Evolutionary conservation across 768 basidiomycete species (phyloP).

Genomic region (Pisolithus marmoratus): DNA sequence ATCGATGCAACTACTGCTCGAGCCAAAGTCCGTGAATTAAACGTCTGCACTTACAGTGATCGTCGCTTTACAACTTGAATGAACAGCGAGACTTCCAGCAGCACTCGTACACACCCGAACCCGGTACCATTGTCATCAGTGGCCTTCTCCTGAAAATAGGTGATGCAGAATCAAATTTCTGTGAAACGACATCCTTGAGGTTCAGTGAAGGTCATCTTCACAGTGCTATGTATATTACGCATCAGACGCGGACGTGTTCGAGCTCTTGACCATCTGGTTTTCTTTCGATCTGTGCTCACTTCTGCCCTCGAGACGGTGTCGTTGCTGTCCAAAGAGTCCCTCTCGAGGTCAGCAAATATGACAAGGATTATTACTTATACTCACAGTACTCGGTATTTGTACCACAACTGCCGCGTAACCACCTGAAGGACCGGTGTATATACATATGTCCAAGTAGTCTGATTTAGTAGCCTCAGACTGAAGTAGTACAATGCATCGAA

Average conservation of each 20-base stretch:
- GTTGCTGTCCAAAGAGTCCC: constrained; percentile 31
- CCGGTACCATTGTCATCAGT: constrained; percentile 37
- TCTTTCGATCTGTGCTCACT: constrained; percentile 37
- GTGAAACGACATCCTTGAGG: constrained; percentile 19
- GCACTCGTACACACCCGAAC: constrained; percentile 18
- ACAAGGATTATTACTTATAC: too few species aligned
- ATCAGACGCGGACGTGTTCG: constrained; percentile 12
- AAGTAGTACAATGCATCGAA: too few species aligned
- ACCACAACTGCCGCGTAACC: too few species aligned
- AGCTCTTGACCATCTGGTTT: constrained; percentile 20
- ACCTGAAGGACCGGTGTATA: too few species aligned
- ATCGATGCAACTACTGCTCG: constrained; percentile 11
- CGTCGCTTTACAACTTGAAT: constrained; percentile 42
- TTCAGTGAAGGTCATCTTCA: constrained; percentile 19
- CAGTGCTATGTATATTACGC: constrained; percentile 17
- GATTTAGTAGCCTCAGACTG: too few species aligned
- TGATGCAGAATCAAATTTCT: constrained; percentile 16
- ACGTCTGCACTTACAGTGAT: constrained; percentile 32
- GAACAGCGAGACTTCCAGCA: constrained; percentile 36
- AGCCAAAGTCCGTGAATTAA: constrained; percentile 31
- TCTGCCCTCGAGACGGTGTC: constrained; percentile 45
- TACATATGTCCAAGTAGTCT: too few species aligned
- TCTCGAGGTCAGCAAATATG: constrained; percentile 31
- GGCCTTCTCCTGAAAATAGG: constrained; percentile 31
- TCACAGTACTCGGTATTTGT: too few species aligned